Base-by-base conservation (phyloP, 2,329 filamentous ascomycete genomes). In the Pseudogymnoascus sp. region DNA sequence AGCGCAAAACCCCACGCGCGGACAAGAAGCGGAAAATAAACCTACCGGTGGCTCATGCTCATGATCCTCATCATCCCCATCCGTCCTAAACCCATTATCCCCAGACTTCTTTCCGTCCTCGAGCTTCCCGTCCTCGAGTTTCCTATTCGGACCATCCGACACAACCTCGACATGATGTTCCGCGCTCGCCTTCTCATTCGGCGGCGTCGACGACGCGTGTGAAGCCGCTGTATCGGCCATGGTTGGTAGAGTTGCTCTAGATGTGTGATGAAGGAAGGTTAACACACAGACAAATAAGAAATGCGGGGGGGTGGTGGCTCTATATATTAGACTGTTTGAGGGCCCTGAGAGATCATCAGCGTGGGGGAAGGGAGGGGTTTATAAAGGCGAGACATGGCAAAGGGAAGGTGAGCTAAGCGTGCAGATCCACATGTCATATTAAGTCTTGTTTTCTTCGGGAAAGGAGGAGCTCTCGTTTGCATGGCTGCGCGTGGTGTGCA, bases 21-120 rank as follows among this genome's bases (percentile, higher is more conserved):
- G 21, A 9, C 18, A 60, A 60, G 34, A 40, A 12, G n/a, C 21
- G n/a, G 16, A 37, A 16, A 31, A 16, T 21, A 59, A 23, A 68
- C 73, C 63, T 71, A 80, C 79, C 21, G 77, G 76, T 60, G 77
- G 75, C 65, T 80, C 77, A 65, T 76, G 75, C 60, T 79, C 78
- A 70, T 80, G 78, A 62, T 78, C 76, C 59, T 76, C 76, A 36
- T 76, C 79, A 67, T 82, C 78, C 23, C 76, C 78, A 64, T 79
- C 76, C 3, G 76, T 78, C 14, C 77, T 73, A 2, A 79, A 66
- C 23, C 77, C 78, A 68, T 76, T 69, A 64, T 80, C 79, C 65
- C 82, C 79, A 65, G 78, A 78, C 69, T 81, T 79, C 62, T 75
- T 18, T 3, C 49, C 49, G 3, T 34, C 49, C 5, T 56, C 49